phyloP scores from a whole-genome alignment of 2,329 filamentous ascomycete species.

The Neurospora crassa region DNA sequence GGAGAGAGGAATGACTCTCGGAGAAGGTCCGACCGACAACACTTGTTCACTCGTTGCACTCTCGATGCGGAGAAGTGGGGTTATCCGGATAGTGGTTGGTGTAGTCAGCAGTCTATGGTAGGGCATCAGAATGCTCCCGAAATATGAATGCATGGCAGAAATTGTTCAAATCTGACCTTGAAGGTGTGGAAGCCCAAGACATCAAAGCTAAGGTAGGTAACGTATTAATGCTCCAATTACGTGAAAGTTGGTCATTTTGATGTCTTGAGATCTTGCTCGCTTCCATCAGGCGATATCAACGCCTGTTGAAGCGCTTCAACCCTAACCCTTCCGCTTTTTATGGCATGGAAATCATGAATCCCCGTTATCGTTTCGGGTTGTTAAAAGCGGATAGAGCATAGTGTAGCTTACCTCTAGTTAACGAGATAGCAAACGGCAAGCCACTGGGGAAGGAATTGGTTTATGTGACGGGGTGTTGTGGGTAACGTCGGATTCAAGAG shows the following conservation, averaged over 20 bases:
- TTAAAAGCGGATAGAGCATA: background rate
- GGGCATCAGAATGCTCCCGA: background rate
- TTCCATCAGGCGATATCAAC: background rate
- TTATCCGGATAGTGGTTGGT: background rate
- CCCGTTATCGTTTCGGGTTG: background rate
- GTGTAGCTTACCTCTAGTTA: background rate
- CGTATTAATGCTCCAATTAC: background rate
- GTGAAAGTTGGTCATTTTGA: background rate
- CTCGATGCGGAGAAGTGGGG: background rate
- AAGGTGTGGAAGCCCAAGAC: background rate
- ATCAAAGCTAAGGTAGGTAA: background rate
- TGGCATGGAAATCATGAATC: background rate
- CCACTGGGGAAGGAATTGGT: background rate
- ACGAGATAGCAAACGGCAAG: background rate
- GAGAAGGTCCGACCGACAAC: background rate
- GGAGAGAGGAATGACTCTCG: background rate
- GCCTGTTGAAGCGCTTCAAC: background rate
- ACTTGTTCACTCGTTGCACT: background rate
- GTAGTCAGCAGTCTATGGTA: background rate
- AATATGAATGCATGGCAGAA: background rate
- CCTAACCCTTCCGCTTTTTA: background rate
- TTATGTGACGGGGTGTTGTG: background rate
- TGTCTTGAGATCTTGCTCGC: background rate
- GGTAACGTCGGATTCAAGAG: background rate
- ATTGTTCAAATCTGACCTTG: background rate